These are phyloP conservation scores for Didymella glomerata DNA, from an alignment of 2,329 filamentous ascomycete species.

Conservation along the genomic window DNA sequence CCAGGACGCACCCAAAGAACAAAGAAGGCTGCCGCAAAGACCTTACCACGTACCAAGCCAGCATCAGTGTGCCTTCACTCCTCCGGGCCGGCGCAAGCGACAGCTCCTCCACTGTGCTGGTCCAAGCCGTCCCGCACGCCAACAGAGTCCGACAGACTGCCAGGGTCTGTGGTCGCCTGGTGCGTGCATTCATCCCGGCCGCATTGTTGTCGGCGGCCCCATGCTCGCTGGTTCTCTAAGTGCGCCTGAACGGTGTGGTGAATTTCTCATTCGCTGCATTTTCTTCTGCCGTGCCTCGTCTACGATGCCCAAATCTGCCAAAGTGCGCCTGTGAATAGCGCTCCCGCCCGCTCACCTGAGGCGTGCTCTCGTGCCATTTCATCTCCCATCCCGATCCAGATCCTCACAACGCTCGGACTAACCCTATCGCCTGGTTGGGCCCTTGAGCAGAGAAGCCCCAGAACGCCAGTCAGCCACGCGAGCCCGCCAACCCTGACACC, in stretches of 20 bases:
- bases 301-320: conserved; percentile 50
- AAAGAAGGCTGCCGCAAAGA: conserved; percentile 14
- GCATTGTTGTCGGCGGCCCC: conserved; percentile 45
- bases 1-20: conserved; percentile 1
- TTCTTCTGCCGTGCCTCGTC: conserved; percentile 53
- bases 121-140: conserved; percentile 52
- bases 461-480: conserved; percentile 55
- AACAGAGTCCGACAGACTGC: conserved; percentile 47
- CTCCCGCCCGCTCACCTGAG: conserved; percentile 49
- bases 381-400: conserved; percentile 54
- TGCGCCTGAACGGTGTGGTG: conserved; percentile 50
- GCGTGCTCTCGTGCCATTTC: conserved; percentile 44
- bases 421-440: conserved; percentile 54
- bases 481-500: conserved; percentile 50
- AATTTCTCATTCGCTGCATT: conserved; percentile 48
- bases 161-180: conserved; percentile 42
- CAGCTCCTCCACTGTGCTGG: conserved; percentile 47
- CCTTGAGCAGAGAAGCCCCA: conserved; percentile 45
- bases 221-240: conserved; percentile 43
- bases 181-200: conserved; percentile 44
- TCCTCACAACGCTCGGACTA: conserved; percentile 53
- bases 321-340: conserved; percentile 50
- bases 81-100: conserved; percentile 50
- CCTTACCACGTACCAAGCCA: conserved; percentile 16
- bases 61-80: conserved; percentile 28